Percentiles rank a stretch among this genome's conserved stretches.
phyloP scores from a whole-genome alignment of 768 basidiomycete genomes.

The Tulasnella sp. region DNA sequence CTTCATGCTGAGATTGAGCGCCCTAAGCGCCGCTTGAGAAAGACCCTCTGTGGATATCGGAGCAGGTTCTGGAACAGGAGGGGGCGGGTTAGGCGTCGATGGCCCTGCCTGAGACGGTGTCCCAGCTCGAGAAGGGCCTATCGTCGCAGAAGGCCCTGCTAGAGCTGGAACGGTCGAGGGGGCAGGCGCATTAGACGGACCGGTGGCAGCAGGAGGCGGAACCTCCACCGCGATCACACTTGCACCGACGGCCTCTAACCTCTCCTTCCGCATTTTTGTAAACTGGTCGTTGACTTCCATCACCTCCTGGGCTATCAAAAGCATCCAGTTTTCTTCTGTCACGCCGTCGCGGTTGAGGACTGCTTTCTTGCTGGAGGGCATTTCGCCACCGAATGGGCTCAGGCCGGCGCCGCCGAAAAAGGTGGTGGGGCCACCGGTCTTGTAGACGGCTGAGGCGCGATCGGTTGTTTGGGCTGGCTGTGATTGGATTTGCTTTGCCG shows the following conservation, averaged over 20 bases:
- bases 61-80: neutral
- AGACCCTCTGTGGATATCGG: slow-evolving; percentile 9
- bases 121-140: neutral
- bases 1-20: slow-evolving; percentile 15
- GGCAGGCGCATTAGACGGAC: neutral
- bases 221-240: slow-evolving; percentile 8
- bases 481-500: slow-evolving; percentile 25
- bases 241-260: slow-evolving; percentile 22
- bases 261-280: slow-evolving; percentile 25
- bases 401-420: slow-evolving; percentile 74
- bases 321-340: slow-evolving; percentile 89
- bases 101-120: neutral
- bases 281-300: slow-evolving; percentile 41
- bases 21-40: slow-evolving; percentile 10
- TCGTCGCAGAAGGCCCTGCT: neutral
- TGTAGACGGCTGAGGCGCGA: slow-evolving; percentile 38
- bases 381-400: slow-evolving; percentile 80
- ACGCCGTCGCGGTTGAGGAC: slow-evolving; percentile 67
- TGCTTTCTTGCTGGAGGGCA: slow-evolving; percentile 74
- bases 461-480: slow-evolving; percentile 28
- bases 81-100: neutral
- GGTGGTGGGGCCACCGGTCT: slow-evolving; percentile 85
- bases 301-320: slow-evolving; percentile 54
- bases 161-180: neutral
- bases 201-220: neutral